Conservation (phyloP, 2,329 filamentous ascomycete genomes). For the Nemania abortiva region DNA sequence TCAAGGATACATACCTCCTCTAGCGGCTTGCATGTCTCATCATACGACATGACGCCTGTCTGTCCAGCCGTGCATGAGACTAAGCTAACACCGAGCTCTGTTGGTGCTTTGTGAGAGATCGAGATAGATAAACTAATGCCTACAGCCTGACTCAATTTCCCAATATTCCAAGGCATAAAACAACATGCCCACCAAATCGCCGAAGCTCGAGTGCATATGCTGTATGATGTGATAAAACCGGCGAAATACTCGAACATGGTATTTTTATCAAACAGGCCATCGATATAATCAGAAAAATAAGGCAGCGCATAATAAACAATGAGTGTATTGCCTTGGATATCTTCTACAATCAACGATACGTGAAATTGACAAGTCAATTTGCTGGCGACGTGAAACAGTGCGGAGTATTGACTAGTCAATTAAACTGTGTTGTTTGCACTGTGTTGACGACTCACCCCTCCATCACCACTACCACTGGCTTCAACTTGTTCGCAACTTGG, state of each 20-base stretch:
- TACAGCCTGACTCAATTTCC: conserved; percentile 9
- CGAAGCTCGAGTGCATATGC: conserved; percentile 19
- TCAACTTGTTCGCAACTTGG: neutral
- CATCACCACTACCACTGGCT: neutral
- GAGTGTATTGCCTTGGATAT: neutral
- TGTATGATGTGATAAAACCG: neutral
- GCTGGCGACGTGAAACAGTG: neutral
- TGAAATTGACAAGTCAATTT: neutral
- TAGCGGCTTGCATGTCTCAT: neutral
- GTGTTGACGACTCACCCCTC: neutral
- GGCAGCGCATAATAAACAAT: neutral
- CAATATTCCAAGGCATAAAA: neutral
- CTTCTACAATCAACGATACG: neutral
- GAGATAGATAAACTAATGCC: conserved; percentile 7
- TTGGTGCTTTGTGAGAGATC: neutral
- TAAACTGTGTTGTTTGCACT: conserved; percentile 15
- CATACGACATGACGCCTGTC: neutral
- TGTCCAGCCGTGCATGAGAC: neutral
- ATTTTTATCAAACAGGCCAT: neutral
- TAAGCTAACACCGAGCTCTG: neutral
- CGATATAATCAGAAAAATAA: neutral
- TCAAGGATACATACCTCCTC: neutral
- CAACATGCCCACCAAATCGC: neutral
- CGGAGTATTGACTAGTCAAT: neutral
- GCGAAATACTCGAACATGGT: neutral